Percentiles rank a stretch among this genome's conserved stretches.
These are phyloP conservation scores for Eucalyptus camaldulensis DNA, from an alignment of 345 rosid genomes.

Conservation along the genomic window DNA sequence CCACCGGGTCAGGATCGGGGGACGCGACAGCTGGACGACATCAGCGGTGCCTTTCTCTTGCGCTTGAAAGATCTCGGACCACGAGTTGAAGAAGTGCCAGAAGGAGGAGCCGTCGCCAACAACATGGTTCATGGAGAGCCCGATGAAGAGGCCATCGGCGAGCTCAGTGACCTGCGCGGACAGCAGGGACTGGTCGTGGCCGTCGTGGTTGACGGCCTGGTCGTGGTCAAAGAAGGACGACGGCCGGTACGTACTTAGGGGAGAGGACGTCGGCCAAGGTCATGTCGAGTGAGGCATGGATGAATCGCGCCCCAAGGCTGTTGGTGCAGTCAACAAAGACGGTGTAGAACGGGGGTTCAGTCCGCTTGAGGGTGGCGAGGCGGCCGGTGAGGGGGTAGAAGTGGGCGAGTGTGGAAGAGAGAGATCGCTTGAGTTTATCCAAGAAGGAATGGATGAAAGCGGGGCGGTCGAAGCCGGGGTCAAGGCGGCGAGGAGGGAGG, in stretches of 20 bases:
- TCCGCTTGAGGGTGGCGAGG: constrained; percentile 6
- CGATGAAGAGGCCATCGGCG: constrained; percentile 59
- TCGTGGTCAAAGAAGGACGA: constrained; percentile 67
- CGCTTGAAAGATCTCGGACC: constrained; percentile 52
- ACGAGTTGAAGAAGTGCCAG: constrained; percentile 59
- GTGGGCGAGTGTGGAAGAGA: constrained; percentile 48
- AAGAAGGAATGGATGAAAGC: constrained; percentile 18
- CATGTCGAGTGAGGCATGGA: constrained; percentile 31
- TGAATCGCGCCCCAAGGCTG: constrained; percentile 33
- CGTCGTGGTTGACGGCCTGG: constrained; percentile 42
- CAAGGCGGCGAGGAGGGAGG: constrained; percentile 20
- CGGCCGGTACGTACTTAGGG: constrained; percentile 33
- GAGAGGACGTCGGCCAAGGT: constrained; percentile 29
- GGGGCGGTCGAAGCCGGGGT: background rate
- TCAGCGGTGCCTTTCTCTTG: background rate
- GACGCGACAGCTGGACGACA: constrained; percentile 11
- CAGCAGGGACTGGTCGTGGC: constrained; percentile 38
- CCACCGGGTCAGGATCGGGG: constrained; percentile 35
- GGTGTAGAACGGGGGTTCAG: constrained; percentile 19
- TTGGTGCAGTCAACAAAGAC: constrained; percentile 44
- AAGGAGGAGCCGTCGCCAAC: constrained; percentile 59
- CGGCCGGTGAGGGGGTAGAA: constrained; percentile 76
- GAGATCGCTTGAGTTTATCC: constrained; percentile 35
- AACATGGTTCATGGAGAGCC: constrained; percentile 48
- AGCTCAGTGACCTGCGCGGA: constrained; percentile 53